A percentile compares a stretch with the other conserved stretches of the same genome.
Evolutionary conservation across 176 grass and related monocot species (phyloP).

Genomic region (Oryza rufipogon): DNA sequence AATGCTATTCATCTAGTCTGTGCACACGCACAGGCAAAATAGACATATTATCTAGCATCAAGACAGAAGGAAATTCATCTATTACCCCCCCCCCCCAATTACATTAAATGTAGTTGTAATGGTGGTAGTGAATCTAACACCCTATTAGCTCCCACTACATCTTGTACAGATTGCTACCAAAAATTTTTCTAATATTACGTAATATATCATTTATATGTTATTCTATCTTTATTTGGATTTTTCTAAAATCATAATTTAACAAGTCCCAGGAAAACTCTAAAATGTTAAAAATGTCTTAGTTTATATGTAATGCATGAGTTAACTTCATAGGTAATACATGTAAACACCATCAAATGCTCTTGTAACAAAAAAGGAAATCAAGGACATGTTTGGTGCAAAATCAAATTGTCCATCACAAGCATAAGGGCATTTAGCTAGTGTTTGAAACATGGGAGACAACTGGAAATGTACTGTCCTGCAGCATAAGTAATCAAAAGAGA

Average conservation of each 20-base stretch:
- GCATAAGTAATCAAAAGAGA: slow-evolving; percentile 32
- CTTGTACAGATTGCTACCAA: too few relatives aligned
- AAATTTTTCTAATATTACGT: too few relatives aligned
- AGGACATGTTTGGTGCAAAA: neutral
- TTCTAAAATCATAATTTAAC: too few relatives aligned
- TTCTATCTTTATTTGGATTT: too few relatives aligned
- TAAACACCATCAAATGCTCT: neutral
- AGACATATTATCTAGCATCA: neutral
- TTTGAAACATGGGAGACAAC: slow-evolving; percentile 4
- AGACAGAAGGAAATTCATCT: neutral
- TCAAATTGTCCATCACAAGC: neutral
- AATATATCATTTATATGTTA: too few relatives aligned
- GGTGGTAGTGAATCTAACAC: too few relatives aligned
- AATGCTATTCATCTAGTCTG: slow-evolving; percentile 7
- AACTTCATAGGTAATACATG: neutral
- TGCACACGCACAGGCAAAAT: neutral
- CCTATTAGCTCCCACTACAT: too few relatives aligned
- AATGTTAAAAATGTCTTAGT: neutral
- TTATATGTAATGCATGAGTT: neutral
- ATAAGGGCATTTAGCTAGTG: neutral
- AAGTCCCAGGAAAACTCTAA: neutral
- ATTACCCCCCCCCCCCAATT: neutral
- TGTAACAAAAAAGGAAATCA: neutral
- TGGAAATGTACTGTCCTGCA: neutral
- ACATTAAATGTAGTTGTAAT: neutral